Percentiles rank a stretch among this genome's conserved stretches.
These are phyloP conservation scores for Lepidopterella palustris DNA, from an alignment of 495 filamentous ascomycete genomes.

Conservation along the genomic window DNA sequence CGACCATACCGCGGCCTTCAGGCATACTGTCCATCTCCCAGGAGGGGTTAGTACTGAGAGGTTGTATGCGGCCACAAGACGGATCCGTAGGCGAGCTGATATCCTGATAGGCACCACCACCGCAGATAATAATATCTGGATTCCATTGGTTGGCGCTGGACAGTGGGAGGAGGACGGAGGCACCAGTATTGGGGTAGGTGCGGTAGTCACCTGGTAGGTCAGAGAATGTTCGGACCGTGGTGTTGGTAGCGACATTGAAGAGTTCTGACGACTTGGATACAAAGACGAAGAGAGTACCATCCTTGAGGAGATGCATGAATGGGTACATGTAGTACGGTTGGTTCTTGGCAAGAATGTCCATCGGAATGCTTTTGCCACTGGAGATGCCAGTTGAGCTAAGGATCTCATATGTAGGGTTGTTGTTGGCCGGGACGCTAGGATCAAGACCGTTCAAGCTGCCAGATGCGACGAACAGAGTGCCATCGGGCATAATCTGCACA, in stretches of 20 bases:
- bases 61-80: conserved; percentile 53
- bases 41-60: conserved; percentile 43
- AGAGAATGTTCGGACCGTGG: conserved; percentile 42
- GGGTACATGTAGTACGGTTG: conserved; percentile 65
- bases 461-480: conserved; percentile 54
- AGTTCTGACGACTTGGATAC: conserved; percentile 49
- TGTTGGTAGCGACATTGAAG: conserved; percentile 45
- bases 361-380: conserved; percentile 40
- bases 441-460: conserved; percentile 56
- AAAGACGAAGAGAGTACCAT: conserved; percentile 54
- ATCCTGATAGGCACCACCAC: conserved; percentile 58
- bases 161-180: conserved; percentile 52
- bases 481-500: conserved; percentile 52
- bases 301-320: conserved; percentile 52
- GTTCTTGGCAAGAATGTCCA: conserved; percentile 50
- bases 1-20: conserved; percentile 55
- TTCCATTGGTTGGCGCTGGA: conserved; percentile 47
- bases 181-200: conserved; percentile 60
- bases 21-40: conserved; percentile 64
- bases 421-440: conserved; percentile 49
- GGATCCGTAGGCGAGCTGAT: conserved; percentile 53
- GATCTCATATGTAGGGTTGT: conserved; percentile 60
- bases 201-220: conserved; percentile 54
- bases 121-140: conserved; percentile 53
- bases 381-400: conserved; percentile 42